Evolutionary conservation across 306 rosid genomes (phyloP), one percentile per base, ranked within the genome.

Genomic region (Trifolium fragiferum): DNA sequence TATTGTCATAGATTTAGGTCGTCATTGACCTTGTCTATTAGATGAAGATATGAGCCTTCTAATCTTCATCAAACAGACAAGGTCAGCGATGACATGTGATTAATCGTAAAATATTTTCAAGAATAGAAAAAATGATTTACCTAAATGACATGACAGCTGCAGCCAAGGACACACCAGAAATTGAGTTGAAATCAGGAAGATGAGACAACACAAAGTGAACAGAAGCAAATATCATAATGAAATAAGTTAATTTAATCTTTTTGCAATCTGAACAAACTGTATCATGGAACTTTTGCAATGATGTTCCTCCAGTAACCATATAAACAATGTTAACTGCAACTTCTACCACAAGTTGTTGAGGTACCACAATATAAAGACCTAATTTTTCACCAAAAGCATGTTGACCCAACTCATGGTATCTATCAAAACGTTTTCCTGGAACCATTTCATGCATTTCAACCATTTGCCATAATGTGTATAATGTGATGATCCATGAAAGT

Each of bases 381-480:
- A 93, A 84, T 78, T 90, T 93, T 71, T 90, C 83, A 4, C 98
- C 97, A 43, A 93, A 93, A 3, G 96, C 96, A 61, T 89, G 62
- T 20, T 93, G 98, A 3, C 98, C 95, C 59, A 93, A 49, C 62
- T 93, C 96, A 72, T 93, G 98, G 74, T 93, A 87, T 67, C 97
- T 81, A 55, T 93, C 93, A 35, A 90, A 93, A 38, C 97, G 78
- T 67, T 78, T 90, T 37, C 97, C 93, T 0, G 97, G 96, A 38
- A 90, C 91, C 90, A 87, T 90, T 68, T 93, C 98, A 59, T 90
- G 98, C 96, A 92, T 92, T 82, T 90, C 84, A 57, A 90, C 90
- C 96, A 92, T 92, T 85, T 90, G 93, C 93, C 95, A 93, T 0
- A 90, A 57, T 8, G 93, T 93, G 87, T 84, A 90, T 0, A 90